A percentile compares a stretch with the other conserved stretches of the same genome.
Conservation (phyloP, 176 grass and related monocot species). For the Thinopyrum elongatum region DNA sequence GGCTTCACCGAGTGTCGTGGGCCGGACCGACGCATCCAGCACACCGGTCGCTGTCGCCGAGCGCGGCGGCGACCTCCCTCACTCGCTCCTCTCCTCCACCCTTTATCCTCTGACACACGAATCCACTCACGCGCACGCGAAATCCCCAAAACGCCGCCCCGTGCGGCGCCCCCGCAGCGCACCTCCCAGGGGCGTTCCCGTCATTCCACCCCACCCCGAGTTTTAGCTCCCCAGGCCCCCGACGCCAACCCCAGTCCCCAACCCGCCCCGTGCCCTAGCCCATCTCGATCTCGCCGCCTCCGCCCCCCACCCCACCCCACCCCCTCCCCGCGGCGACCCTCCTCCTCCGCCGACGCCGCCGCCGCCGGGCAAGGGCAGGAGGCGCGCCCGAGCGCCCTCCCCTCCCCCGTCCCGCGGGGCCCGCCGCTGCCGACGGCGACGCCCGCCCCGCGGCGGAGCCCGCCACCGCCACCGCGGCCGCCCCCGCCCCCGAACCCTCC, state of each 20-base stretch:
- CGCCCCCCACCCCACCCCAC: not conserved
- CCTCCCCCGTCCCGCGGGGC: not conserved
- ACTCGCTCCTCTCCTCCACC: not conserved
- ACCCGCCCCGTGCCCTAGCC: slow-evolving; percentile 23
- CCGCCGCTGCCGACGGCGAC: not conserved
- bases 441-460: not conserved
- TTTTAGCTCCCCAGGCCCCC: slow-evolving; percentile 27
- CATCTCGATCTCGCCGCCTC: slow-evolving; percentile 31
- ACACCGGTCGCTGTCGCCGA: not conserved
- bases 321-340: not conserved
- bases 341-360: not conserved
- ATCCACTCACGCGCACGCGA: slow-evolving; percentile 23
- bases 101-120: slow-evolving; percentile 2
- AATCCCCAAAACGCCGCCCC: not conserved
- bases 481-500: not conserved
- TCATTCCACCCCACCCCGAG: slow-evolving; percentile 2
- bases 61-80: not conserved
- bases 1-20: too few relatives aligned
- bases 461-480: not conserved
- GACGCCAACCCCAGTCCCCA: not conserved
- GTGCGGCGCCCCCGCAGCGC: not conserved
- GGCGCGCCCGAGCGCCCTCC: not conserved
- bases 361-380: not conserved
- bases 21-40: too few relatives aligned
- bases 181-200: not conserved